These are phyloP conservation scores for Aspergillus quadrilineatus DNA, from an alignment of 2,329 filamentous ascomycete genomes.

Conservation along the genomic window DNA sequence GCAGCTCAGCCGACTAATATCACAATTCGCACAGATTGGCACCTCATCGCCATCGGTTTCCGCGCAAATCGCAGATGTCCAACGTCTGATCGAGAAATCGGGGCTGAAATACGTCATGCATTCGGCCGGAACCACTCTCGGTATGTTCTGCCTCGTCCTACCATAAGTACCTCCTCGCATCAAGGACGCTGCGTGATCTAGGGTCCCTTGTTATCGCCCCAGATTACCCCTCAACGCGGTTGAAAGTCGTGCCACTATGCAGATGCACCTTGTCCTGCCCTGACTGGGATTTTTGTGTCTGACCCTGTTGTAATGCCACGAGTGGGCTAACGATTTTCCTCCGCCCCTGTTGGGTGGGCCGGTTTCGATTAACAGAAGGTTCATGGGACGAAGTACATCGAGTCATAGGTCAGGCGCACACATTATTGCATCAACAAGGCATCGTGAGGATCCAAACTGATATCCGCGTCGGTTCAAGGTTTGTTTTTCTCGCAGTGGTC, in stretches of 20 bases:
- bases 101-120: constrained; percentile 87
- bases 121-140: constrained; percentile 87
- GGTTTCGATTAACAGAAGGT: constrained; percentile 65
- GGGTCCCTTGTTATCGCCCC: constrained; percentile 5
- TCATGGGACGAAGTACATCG: constrained; percentile 85
- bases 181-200: not conserved
- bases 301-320: not conserved
- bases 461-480: constrained; percentile 80
- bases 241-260: not conserved
- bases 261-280: not conserved
- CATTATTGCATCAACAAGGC: constrained; percentile 72
- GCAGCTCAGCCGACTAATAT: not conserved
- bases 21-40: constrained; percentile 60
- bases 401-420: constrained; percentile 82
- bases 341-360: not conserved
- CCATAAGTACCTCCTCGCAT: not conserved
- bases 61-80: constrained; percentile 82
- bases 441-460: constrained; percentile 82
- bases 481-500: constrained; percentile 27
- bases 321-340: constrained; percentile 4
- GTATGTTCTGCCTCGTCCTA: constrained; percentile 50
- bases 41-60: constrained; percentile 74
- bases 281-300: not conserved
- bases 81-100: constrained; percentile 76
- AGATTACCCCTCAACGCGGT: constrained; percentile 5